Base-by-base conservation (phyloP, 345 rosid species). In the Odontarrhena argentea region DNA sequence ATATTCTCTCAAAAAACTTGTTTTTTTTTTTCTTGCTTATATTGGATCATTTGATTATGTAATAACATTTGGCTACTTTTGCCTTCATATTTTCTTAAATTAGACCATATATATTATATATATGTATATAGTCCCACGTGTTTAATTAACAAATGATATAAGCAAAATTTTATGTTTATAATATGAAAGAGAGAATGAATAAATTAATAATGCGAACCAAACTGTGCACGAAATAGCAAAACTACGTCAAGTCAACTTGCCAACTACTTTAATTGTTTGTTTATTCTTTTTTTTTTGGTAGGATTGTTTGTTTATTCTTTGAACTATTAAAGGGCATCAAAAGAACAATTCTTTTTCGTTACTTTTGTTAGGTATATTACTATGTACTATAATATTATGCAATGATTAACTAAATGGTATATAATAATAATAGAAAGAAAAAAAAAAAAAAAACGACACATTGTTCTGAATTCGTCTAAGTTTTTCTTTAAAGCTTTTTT, bases 61-160 rank as follows among this genome's bases (percentile, higher is more conserved):
- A 61, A 69, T 67, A 65, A 13, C 30, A 65, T 44, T 54, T 63
- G 79, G 76, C 70, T 80, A 77, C 84, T 71, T 62, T 60, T 77
- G 71, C 81, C 60, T 70, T 77, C 36, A 32, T 32, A 5, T 32
- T 6, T 18, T 32, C 7, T 32, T 32, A 32, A 32, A 32, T 32
- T 32, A 32, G 5, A 32, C 36, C 36, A 32, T 32, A 32, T 28
- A 32, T 5, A 32, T 32, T 18, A 18, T 18, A 18, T 18, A 18
- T 18, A 18, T 18, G 22, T 18, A 18, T 28, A 28, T 28, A 28
- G 32, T 2, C 32, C 32, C 32, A 68, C 73, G 68, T 77, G 58
- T 68, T 71, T 69, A 62, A 62, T 44, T 28, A 32, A 37, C 14
- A 43, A 51, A 49, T 66, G 38, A 14, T n/a, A 66, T 26, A 24